Percentiles rank a stretch among this genome's conserved stretches.
Conservation (phyloP, 345 rosid species). For the Viola odorata region DNA sequence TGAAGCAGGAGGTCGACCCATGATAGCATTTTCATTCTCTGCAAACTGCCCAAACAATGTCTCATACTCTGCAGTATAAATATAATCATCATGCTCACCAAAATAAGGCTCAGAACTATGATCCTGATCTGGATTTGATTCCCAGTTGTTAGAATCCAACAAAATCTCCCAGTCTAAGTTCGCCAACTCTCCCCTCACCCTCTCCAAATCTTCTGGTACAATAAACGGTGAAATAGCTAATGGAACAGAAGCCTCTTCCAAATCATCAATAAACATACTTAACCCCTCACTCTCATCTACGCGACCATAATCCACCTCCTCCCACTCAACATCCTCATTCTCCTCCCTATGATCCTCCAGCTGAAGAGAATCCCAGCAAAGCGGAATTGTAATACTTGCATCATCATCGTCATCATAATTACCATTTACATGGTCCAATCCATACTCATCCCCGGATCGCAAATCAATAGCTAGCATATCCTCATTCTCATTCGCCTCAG, state of each 20-base stretch:
- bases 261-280: constrained; percentile 54
- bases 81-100: constrained; percentile 49
- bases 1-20: constrained; percentile 69
- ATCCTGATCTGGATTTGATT: constrained; percentile 36
- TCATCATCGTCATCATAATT: constrained; percentile 43
- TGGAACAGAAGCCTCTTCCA: constrained; percentile 52
- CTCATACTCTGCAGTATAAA: constrained; percentile 60
- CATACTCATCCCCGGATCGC: constrained; percentile 50
- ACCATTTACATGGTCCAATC: constrained; percentile 12
- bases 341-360: constrained; percentile 57
- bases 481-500: constrained; percentile 29
- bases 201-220: constrained; percentile 47
- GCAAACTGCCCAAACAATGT: constrained; percentile 71
- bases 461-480: constrained; percentile 28
- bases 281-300: constrained; percentile 60
- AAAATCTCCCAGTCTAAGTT: constrained; percentile 78
- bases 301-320: constrained; percentile 60
- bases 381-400: constrained; percentile 42
- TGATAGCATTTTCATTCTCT: constrained; percentile 54
- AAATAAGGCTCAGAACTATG: constrained; percentile 38
- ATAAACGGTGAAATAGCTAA: constrained; percentile 47
- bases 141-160: constrained; percentile 59
- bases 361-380: constrained; percentile 71
- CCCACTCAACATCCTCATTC: constrained; percentile 88
- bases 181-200: constrained; percentile 45